Conservation (phyloP, 768 basidiomycete species). For the Tylopilus subfusipes region DNA sequence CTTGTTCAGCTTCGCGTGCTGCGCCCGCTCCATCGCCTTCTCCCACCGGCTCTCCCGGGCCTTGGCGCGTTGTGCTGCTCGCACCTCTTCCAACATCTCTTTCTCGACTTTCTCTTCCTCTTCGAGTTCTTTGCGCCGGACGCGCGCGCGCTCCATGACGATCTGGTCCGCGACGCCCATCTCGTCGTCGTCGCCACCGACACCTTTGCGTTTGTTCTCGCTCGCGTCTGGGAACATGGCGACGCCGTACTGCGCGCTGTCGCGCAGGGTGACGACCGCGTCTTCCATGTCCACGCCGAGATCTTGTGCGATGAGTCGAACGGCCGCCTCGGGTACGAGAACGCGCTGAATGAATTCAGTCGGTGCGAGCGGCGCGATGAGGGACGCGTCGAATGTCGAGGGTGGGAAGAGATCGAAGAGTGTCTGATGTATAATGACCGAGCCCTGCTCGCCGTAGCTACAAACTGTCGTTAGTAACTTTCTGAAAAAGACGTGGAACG, state of each 20-base stretch:
- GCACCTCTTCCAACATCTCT: constrained; percentile 23
- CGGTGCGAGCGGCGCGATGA: constrained; percentile 61
- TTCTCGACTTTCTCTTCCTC: constrained; percentile 39
- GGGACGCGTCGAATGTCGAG: constrained; percentile 46
- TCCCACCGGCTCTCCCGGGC: constrained; percentile 16
- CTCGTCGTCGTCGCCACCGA: constrained; percentile 35
- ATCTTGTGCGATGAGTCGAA: constrained; percentile 81
- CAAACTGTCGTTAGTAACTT: neutral
- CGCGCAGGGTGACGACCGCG: constrained; percentile 60
- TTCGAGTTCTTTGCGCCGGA: constrained; percentile 39
- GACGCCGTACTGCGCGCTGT: constrained; percentile 80
- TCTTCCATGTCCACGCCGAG: constrained; percentile 41
- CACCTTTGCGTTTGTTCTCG: constrained; percentile 29
- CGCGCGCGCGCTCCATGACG: constrained; percentile 42
- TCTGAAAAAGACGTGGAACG: neutral
- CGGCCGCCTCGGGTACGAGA: constrained; percentile 86
- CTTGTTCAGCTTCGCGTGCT: constrained; percentile 7
- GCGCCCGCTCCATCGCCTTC: constrained; percentile 24
- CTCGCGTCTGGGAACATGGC: constrained; percentile 70
- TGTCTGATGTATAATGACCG: constrained; percentile 74
- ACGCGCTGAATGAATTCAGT: constrained; percentile 79
- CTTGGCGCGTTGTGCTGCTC: constrained; percentile 20
- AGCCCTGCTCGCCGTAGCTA: constrained; percentile 87
- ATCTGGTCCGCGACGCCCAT: constrained; percentile 38
- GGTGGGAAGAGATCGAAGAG: constrained; percentile 75